Evolutionary conservation across 2,329 filamentous ascomycete genomes (phyloP), one percentile per base, ranked within the genome.

Genomic region (Metarhizium brunneum): DNA sequence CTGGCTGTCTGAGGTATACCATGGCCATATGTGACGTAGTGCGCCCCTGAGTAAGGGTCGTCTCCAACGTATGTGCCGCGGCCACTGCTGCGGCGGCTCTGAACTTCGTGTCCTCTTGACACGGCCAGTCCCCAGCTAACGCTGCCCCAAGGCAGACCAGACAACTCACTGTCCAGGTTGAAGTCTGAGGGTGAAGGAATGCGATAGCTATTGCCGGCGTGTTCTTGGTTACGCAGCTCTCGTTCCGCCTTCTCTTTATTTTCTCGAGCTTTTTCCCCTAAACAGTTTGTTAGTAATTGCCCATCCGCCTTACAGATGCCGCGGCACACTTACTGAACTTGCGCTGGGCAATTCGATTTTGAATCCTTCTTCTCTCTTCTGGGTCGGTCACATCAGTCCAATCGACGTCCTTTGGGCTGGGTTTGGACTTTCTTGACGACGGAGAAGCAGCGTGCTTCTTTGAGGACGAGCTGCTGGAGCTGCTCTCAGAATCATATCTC

Each of bases 331-430:
- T 78, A 90, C 87, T 79, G 62, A 89, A 90, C 63, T 89, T 89
- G 61, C 87, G 78, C 64, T 90, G 87, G 2, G 87, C 87, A 58
- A 90, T 80, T 54, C 86, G 81, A 66, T 91, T 91, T 67, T 91
- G 87, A 52, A 90, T 86, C 58, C 86, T 84, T 59, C 87, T 77
- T 65, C 87, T 78, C 71, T 89, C 85, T 58, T 84, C 83, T 0
- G 85, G 85, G 62, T 90, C 86, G 6, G 80, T 81, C 47, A 90
- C 78, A 0, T 85, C 79, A 32, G 80, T 76, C 87, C 87, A 91
- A 70, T 89, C 82, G 59, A 87, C 78, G 2, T 73, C 73, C 60
- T 77, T 79, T 25, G 68, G 51, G 36, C 63, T 72, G 5, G 73
- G 67, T 59, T 74, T 79, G 51, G 67, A 62, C 55, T 71, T 76